Conservation (phyloP, 176 grass and related monocot species). For the Lolium rigidum region DNA sequence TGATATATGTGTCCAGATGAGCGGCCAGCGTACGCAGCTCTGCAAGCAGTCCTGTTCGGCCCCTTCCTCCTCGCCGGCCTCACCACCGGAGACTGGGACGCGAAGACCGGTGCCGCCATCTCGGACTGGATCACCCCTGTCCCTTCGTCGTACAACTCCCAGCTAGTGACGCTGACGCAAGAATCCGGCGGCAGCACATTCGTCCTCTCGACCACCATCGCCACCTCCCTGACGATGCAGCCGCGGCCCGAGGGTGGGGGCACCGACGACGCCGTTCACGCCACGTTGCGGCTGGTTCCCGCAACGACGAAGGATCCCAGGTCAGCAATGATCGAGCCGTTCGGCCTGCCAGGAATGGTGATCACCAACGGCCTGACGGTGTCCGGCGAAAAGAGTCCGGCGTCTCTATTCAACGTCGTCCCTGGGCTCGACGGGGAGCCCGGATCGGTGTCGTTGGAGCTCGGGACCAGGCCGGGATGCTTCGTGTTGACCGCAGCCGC, state of each 20-base stretch:
- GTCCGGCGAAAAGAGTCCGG: constrained; percentile 33
- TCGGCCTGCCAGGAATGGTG: constrained; percentile 72
- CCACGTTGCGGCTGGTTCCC: constrained; percentile 64
- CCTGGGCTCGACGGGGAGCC: constrained; percentile 57
- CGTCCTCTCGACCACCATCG: constrained; percentile 61
- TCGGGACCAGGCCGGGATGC: constrained; percentile 61
- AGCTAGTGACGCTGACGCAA: constrained; percentile 68
- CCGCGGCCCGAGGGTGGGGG: constrained; percentile 55
- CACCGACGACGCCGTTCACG: constrained; percentile 59
- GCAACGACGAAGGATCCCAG: neutral
- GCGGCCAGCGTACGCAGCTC: constrained; percentile 58
- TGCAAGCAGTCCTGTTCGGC: constrained; percentile 83
- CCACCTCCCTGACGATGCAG: constrained; percentile 74
- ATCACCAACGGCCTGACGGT: constrained; percentile 58
- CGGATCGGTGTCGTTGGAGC: constrained; percentile 64
- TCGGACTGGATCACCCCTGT: constrained; percentile 78
- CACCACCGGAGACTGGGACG: constrained; percentile 77
- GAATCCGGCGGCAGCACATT: constrained; percentile 43
- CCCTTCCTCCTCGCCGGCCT: constrained; percentile 89
- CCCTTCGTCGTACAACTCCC: constrained; percentile 63
- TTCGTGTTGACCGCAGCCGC: constrained; percentile 54
- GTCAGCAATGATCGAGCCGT: constrained; percentile 60
- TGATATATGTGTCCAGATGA: no score
- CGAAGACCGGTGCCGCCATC: constrained; percentile 44
- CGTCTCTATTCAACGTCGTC: constrained; percentile 56